Evolutionary conservation across 768 basidiomycete species (phyloP), one percentile per base, ranked within the genome.

Genomic region (Hydnomerulius pinastri): DNA sequence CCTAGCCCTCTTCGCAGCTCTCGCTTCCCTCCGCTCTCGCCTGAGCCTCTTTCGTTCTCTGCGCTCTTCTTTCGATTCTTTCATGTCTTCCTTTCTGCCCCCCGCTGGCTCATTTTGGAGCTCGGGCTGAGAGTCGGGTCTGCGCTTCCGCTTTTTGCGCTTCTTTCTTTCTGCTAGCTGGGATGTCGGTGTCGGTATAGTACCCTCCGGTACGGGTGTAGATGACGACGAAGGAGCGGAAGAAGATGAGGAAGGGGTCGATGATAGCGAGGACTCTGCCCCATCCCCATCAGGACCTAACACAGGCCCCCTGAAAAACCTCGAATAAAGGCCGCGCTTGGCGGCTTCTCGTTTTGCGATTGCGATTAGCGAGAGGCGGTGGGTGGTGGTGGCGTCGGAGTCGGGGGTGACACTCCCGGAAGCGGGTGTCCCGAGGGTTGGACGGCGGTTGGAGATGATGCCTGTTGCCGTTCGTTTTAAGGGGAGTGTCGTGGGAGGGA

Each of bases 301-400:
- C 28, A 86, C 71, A 17, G 88, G 83, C 0, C 92, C 94, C 20
- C 86, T 81, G 61, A 87, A 89, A 67, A 97, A 96, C 50, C 77
- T 76, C 4, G 90, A 76, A 65, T 97, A 98, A 3, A 98, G 76
- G 17, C 75, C 77, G 10, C 80, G 76, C 53, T 79, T 82, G 0
- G 92, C 94, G 9, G 89, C 83, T 56, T 92, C 87, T 38, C 86
- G 77, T 67, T 91, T 92, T 5, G 91, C 89, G 4, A 71, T 66
- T 0, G 81, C 73, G 46, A 92, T 62, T 11, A 92, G 67, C 49
- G 73, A 82, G 17, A 77, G 68, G 38, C 73, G 75, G 6, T 7
- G 9, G 33, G n/a, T 17, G 15, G 24, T 4, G 53, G 50, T 29
- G 21, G 4, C 5, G 12, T 64, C 61, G 12, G 54, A 55, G 30